A percentile compares a stretch with the other conserved stretches of the same genome.
phyloP scores from a whole-genome alignment of 2,329 filamentous ascomycete species.

The Botrytis fabae region DNA sequence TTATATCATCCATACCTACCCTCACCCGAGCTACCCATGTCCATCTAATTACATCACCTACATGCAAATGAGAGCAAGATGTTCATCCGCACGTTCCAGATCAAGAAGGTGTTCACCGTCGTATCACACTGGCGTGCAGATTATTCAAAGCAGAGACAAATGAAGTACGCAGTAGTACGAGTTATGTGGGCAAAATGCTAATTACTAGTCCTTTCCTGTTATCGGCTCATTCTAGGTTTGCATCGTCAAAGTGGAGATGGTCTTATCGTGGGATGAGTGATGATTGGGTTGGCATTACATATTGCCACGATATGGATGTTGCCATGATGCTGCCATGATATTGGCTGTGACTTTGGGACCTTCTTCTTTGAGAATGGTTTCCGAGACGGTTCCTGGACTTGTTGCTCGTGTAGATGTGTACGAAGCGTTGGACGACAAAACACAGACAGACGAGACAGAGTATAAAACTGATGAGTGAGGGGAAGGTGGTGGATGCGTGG shows the following conservation, averaged over 20 bases:
- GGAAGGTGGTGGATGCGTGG: not conserved
- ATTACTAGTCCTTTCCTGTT: not conserved
- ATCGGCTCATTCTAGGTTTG: not conserved
- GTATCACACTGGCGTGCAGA: not conserved
- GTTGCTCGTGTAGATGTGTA: not conserved
- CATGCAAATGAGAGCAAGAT: not conserved
- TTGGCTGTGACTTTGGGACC: not conserved
- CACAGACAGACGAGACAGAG: not conserved
- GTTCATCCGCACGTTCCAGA: not conserved
- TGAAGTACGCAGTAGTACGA: not conserved
- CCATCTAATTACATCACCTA: not conserved
- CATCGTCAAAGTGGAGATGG: not conserved
- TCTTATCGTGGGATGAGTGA: not conserved
- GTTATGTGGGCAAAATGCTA: not conserved
- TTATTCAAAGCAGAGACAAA: not conserved
- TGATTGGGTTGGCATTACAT: not conserved
- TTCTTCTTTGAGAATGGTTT: slow-evolving; percentile 14
- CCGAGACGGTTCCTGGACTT: not conserved
- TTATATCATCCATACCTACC: not conserved
- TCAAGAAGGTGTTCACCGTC: not conserved
- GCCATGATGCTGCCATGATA: not conserved
- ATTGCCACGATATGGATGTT: too few species aligned
- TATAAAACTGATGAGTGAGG: not conserved
- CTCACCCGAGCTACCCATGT: not conserved
- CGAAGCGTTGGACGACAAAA: not conserved